Conservation (phyloP, 1,139 yeast species). For the Protomyces arabidopsidicola region DNA sequence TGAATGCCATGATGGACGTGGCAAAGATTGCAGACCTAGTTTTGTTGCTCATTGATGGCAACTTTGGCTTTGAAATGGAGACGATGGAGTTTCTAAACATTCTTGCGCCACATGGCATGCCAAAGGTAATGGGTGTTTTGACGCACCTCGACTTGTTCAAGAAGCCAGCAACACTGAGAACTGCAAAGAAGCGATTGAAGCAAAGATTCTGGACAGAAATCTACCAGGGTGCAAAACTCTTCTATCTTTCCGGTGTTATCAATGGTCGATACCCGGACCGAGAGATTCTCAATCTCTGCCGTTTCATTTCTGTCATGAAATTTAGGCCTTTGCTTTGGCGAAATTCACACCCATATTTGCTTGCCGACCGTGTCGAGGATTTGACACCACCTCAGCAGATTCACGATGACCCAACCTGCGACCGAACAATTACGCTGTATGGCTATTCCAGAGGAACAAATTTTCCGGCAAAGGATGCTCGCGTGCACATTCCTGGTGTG, state of each 20-base stretch:
- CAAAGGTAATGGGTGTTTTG: conserved; percentile 90
- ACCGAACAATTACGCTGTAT: conserved; percentile 83
- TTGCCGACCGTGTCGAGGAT: conserved; percentile 92
- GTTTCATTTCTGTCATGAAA: conserved; percentile 95
- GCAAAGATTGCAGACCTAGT: conserved; percentile 95
- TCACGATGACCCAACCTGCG: conserved; percentile 73
- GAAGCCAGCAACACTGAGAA: conserved; percentile 80
- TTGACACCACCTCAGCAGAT: conserved; percentile 84
- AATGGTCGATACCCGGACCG: conserved; percentile 98
- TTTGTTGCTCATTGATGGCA: conserved; percentile 84
- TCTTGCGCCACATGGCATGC: conserved; percentile 98
- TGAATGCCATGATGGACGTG: conserved; percentile 92
- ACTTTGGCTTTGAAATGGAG: conserved; percentile 98
- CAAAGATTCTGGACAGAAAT: conserved; percentile 99
- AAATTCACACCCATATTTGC: conserved; percentile 90
- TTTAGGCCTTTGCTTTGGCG: conserved; percentile 98
- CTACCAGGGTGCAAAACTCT: conserved; percentile 94
- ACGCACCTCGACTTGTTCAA: conserved; percentile 94
- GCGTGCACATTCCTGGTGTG: conserved; percentile 90
- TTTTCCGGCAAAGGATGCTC: conserved; percentile 63
- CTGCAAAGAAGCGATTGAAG: conserved; percentile 85
- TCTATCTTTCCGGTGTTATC: conserved; percentile 89
- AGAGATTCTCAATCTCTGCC: conserved; percentile 81
- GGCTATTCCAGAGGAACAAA: conserved; percentile 97
- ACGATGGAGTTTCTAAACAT: conserved; percentile 97